phyloP scores from a whole-genome alignment of 1,139 yeast species.

The Zygosaccharomyces sapae region DNA sequence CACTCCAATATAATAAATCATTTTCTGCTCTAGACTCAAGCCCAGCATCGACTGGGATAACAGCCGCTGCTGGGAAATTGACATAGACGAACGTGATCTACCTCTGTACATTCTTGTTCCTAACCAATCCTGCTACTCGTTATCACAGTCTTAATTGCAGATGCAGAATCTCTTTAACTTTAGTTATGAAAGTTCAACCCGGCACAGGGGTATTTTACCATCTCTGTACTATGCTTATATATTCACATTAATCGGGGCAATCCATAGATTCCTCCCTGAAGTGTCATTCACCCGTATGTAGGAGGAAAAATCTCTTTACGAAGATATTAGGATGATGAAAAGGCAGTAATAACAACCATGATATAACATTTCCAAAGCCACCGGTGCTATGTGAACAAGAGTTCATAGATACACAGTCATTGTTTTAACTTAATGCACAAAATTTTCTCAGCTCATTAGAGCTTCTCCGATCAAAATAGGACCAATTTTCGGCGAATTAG shows the following conservation, averaged over 20 bases:
- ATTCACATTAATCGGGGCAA: neutral
- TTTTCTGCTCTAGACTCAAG: conserved; percentile 14
- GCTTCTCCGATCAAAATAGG: neutral
- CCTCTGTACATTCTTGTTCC: conserved; percentile 13
- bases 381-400: neutral
- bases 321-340: too few species aligned
- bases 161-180: too few species aligned
- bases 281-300: conserved; percentile 2
- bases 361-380: neutral
- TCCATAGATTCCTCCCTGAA: conserved; percentile 4
- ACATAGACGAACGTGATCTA: conserved; percentile 22
- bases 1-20: conserved; percentile 80
- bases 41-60: conserved; percentile 20
- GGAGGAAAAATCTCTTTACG: neutral
- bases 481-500: neutral
- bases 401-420: neutral
- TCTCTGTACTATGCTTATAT: neutral
- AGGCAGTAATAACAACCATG: neutral
- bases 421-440: neutral
- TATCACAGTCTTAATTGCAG: too few species aligned
- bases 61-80: conserved; percentile 25
- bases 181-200: too few species aligned
- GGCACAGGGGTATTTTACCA: too few species aligned
- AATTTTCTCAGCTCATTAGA: neutral
- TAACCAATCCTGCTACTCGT: too few species aligned